These are phyloP conservation scores for Groenewaldozyma tartarivorans DNA, from an alignment of 805 yeast species.

Conservation along the genomic window DNA sequence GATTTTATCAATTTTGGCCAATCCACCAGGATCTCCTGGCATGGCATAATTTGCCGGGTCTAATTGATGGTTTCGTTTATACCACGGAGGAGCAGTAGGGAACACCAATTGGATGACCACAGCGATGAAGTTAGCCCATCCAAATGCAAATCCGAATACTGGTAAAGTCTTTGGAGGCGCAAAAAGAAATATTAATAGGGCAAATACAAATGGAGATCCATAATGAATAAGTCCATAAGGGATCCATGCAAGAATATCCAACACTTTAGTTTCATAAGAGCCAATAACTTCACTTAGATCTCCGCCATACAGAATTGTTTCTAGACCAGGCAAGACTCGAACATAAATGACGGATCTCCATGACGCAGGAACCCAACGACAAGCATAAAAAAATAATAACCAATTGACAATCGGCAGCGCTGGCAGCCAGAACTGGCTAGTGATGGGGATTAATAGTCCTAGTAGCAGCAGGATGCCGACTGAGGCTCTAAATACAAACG, in stretches of 20 bases:
- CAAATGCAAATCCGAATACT: conserved; percentile 85
- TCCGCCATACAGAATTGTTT: conserved; percentile 86
- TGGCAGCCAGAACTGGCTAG: conserved; percentile 74
- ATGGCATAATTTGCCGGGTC: conserved; percentile 85
- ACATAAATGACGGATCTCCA: conserved; percentile 87
- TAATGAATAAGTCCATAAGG: conserved; percentile 92
- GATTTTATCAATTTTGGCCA: conserved; percentile 73
- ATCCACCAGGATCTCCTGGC: conserved; percentile 94
- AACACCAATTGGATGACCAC: conserved; percentile 72
- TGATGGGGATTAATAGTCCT: conserved; percentile 56
- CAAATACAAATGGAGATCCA: conserved; percentile 81
- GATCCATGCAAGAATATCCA: conserved; percentile 87
- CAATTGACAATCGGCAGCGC: conserved; percentile 80
- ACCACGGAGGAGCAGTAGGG: conserved; percentile 99
- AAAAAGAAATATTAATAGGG: conserved; percentile 67
- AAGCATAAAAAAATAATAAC: conserved; percentile 73
- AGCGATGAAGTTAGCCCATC: conserved; percentile 84
- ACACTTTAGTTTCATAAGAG: conserved; percentile 48
- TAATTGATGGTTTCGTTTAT: conserved; percentile 71
- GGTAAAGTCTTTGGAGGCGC: conserved; percentile 85
- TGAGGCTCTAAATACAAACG: conserved; percentile 22
- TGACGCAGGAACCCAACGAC: conserved; percentile 59
- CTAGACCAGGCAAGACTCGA: conserved; percentile 81
- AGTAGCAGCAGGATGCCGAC: conserved; percentile 35
- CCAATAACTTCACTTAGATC: conserved; percentile 79